Conservation (phyloP, 2,329 filamentous ascomycete genomes). For the Diaporthe ilicicola region DNA sequence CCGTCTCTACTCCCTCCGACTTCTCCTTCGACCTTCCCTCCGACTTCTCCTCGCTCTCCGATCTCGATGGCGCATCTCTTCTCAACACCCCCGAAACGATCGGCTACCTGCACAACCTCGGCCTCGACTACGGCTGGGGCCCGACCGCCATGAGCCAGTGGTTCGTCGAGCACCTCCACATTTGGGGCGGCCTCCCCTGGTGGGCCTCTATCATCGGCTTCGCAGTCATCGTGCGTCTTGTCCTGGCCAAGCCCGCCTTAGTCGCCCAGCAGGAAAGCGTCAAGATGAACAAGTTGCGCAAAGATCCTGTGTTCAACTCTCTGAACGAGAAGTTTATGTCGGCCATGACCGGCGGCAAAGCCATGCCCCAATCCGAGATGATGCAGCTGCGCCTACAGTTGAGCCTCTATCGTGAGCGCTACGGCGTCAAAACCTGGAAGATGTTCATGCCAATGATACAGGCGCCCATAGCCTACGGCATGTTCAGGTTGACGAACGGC, state of each 20-base stretch:
- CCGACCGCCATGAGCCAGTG: constrained; percentile 78
- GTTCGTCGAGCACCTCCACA: constrained; percentile 82
- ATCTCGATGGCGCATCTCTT: constrained; percentile 51
- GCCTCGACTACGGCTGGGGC: constrained; percentile 88
- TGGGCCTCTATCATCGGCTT: constrained; percentile 76
- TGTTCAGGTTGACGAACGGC: constrained; percentile 78
- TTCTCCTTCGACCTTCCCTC: constrained; percentile 36
- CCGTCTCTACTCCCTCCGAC: constrained; percentile 31
- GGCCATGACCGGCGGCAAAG: constrained; percentile 43
- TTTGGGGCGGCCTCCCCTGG: constrained; percentile 82
- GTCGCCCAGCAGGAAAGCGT: constrained; percentile 68
- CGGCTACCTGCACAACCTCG: constrained; percentile 83
- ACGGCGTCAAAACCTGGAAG: constrained; percentile 62
- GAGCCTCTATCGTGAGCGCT: constrained; percentile 56
- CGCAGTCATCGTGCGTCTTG: constrained; percentile 69
- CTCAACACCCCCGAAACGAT: constrained; percentile 75
- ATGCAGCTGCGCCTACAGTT: constrained; percentile 59
- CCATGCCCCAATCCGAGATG: constrained; percentile 55
- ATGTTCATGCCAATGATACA: constrained; percentile 64
- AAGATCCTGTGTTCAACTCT: constrained; percentile 63
- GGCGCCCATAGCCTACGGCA: constrained; percentile 78
- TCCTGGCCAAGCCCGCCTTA: constrained; percentile 73
- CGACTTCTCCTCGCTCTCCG: constrained; percentile 44
- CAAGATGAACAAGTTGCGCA: constrained; percentile 65
- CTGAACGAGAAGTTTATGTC: constrained; percentile 60